A percentile compares a stretch with the other conserved stretches of the same genome.
These are phyloP conservation scores for Sporothrix mexicana DNA, from an alignment of 2,329 filamentous ascomycete genomes.

Conservation along the genomic window DNA sequence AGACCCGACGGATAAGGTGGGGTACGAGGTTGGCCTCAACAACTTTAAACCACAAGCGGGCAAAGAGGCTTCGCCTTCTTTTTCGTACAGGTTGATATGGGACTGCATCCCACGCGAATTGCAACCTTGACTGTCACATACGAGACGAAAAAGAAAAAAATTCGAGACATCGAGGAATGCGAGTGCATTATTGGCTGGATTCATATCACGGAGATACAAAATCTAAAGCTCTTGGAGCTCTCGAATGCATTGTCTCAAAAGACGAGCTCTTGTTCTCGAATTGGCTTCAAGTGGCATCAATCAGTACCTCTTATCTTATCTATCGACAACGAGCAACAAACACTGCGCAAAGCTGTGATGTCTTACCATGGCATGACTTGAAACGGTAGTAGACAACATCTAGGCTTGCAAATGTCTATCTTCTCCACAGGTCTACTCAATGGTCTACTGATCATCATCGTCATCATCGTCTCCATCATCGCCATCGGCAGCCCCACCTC, in stretches of 20 bases:
- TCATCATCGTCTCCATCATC: conserved; percentile 17
- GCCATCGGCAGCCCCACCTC: neutral
- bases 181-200: neutral
- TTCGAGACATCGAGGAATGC: neutral
- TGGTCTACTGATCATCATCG: neutral
- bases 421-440: neutral
- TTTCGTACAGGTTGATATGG: neutral
- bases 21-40: conserved; percentile 13
- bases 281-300: neutral
- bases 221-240: neutral
- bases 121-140: neutral
- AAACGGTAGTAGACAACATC: too few species aligned
- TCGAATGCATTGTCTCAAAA: neutral
- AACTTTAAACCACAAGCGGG: conserved; percentile 3
- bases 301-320: neutral
- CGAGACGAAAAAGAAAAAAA: neutral
- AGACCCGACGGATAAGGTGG: neutral
- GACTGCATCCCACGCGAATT: neutral
- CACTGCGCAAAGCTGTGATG: neutral
- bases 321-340: neutral
- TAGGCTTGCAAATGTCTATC: too few species aligned
- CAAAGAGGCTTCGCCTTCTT: conserved; percentile 13
- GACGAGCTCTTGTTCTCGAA: neutral
- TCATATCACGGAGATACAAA: neutral
- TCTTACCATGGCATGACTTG: neutral